Base-by-base conservation (phyloP, 106 monocot genomes). In the Phalaenopsis aphrodite region DNA sequence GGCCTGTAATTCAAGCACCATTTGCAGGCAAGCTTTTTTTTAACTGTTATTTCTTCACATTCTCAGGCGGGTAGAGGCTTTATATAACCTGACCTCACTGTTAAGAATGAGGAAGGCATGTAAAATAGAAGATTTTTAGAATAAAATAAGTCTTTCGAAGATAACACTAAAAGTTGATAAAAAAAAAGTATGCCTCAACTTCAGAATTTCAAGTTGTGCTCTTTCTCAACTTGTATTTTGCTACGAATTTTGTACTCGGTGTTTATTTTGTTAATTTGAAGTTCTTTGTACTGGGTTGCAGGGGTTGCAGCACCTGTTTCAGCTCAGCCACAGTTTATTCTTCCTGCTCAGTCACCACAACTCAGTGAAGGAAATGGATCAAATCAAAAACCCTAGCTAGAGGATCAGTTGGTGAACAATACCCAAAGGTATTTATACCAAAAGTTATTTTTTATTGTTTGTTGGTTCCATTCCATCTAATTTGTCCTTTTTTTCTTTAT, bases 361-460 rank as follows among this genome's bases (percentile, higher is more conserved):
- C 91, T 95, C 72, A 77, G 76, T 15, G 88, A 83, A 74, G 90
- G 88, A n/a, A 88, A 82, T 84, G 82, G 85, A 69, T 84, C 94
- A 58, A 91, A 91, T 42, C 91, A 84, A 85, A 82, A 85, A 78
- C 57, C 30, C 81, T 76, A 77, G 85, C 82, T 88, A 95, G 68
- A 78, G 78, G 83, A 85, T 30, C 21, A 82, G 65, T 24, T 68
- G 8, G 71, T 77, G 76, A 58, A 52, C 36, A 73, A 81, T 72
- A 77, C 84, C 72, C 82, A 77, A 84, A 88, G 93, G 90, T 88
- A 74, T 39, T 36, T 69, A 69, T 38, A 69, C 39, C 14, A 69
- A 3, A 39, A 69, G 8, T 69, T 69, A 36, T 37, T 69, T 30
- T 69, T 69, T 2, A 15, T 30, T 30, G 30, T 30, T 30, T 30